Conservation (phyloP, 169 alveolate species). For the Babesia microti region DNA sequence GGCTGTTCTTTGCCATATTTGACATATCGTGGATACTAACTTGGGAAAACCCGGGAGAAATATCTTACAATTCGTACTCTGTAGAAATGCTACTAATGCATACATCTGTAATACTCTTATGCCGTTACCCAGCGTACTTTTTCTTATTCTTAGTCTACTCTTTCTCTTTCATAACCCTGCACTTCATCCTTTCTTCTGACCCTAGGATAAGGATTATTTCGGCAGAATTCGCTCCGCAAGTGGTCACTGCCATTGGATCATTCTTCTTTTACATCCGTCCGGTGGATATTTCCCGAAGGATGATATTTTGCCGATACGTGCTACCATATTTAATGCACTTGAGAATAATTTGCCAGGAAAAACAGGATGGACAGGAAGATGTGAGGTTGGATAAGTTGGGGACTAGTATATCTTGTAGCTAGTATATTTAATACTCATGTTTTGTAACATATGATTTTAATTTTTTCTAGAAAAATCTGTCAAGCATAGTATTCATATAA, state of each 20-base stretch:
- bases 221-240: too few species aligned
- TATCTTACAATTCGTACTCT: too few species aligned
- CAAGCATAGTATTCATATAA: too few species aligned
- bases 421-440: neutral
- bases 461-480: neutral
- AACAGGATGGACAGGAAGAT: neutral
- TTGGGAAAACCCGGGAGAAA: too few species aligned
- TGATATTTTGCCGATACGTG: slow-evolving; percentile 17
- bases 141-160: slow-evolving; percentile 11
- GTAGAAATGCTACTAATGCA: too few species aligned
- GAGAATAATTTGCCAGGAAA: slow-evolving; percentile 4
- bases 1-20: too few species aligned
- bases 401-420: neutral
- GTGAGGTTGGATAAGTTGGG: neutral
- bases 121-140: slow-evolving; percentile 1
- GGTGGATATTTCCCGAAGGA: slow-evolving; percentile 25
- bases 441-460: neutral
- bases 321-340: slow-evolving; percentile 34
- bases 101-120: slow-evolving; percentile 6
- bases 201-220: too few species aligned
- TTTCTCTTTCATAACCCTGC: neutral
- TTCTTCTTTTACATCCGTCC: slow-evolving; percentile 21
- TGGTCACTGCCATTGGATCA: slow-evolving; percentile 26
- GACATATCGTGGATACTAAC: too few species aligned
- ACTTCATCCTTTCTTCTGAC: too few species aligned